Conservation (phyloP, 768 basidiomycete genomes). For the Lentinula raphanica region DNA sequence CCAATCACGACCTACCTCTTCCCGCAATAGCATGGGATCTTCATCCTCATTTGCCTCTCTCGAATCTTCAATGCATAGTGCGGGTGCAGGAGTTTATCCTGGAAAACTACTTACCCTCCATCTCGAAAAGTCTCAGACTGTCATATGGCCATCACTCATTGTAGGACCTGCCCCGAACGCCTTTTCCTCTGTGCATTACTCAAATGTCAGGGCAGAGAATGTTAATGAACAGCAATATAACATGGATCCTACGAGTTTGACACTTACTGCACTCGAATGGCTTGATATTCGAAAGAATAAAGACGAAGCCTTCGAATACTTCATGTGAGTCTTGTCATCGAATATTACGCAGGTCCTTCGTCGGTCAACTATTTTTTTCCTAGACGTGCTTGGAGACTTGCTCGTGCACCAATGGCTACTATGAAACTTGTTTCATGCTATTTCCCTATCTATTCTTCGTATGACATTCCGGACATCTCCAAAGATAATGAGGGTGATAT, state of each 20-base stretch:
- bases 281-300: slow-evolving; percentile 71
- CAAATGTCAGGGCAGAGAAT: slow-evolving; percentile 43
- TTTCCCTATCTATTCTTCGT: slow-evolving; percentile 42
- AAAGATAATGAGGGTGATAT: slow-evolving; percentile 28
- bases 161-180: slow-evolving; percentile 67
- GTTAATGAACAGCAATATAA: slow-evolving; percentile 72
- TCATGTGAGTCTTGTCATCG: slow-evolving; percentile 52
- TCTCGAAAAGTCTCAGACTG: slow-evolving; percentile 72
- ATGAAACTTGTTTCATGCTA: slow-evolving; percentile 76
- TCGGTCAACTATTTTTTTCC: slow-evolving; percentile 8
- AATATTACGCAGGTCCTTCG: background rate
- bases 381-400: slow-evolving; percentile 83
- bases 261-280: slow-evolving; percentile 63
- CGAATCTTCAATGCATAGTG: slow-evolving; percentile 50
- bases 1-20: slow-evolving; percentile 52
- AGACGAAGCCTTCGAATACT: slow-evolving; percentile 77
- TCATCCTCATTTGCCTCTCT: slow-evolving; percentile 73
- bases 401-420: slow-evolving; percentile 67
- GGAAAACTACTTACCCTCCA: slow-evolving; percentile 75
- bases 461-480: slow-evolving; percentile 24
- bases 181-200: slow-evolving; percentile 36
- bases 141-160: slow-evolving; percentile 80
- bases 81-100: slow-evolving; percentile 24
- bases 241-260: slow-evolving; percentile 82
- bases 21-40: slow-evolving; percentile 42